Evolutionary conservation across 1,139 yeast species (phyloP).

Genomic region (Hanseniaspora sp.): DNA sequence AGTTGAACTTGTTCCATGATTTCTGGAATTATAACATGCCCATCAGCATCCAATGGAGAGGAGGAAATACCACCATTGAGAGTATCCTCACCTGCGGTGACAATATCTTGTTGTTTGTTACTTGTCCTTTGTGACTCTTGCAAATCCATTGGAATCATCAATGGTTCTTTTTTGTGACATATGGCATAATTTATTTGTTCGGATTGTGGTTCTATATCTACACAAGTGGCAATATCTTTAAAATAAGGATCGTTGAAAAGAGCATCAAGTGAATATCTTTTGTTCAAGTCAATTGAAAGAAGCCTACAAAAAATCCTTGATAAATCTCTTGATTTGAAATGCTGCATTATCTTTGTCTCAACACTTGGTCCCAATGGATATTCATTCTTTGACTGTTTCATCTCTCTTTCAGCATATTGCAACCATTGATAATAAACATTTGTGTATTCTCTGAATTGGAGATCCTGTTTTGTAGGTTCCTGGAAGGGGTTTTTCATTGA

Average conservation of each 20-base stretch:
- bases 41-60: conserved; percentile 8
- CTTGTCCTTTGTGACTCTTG: not conserved
- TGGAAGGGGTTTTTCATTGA: conserved; percentile 53
- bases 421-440: conserved; percentile 12
- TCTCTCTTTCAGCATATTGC: conserved; percentile 38
- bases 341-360: conserved; percentile 55
- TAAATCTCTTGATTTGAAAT: conserved; percentile 48
- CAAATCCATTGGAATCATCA: not conserved
- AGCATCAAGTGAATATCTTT: conserved; percentile 45
- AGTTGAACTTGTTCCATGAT: not conserved
- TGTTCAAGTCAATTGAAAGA: conserved; percentile 48
- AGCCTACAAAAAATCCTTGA: conserved; percentile 66
- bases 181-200: not conserved
- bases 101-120: conserved; percentile 1
- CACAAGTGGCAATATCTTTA: conserved; percentile 47
- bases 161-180: conserved; percentile 3
- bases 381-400: conserved; percentile 36
- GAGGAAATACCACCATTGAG: not conserved
- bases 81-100: not conserved
- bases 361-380: conserved; percentile 51
- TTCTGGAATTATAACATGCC: conserved; percentile 6
- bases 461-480: conserved; percentile 41
- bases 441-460: conserved; percentile 45
- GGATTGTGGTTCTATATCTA: conserved; percentile 44
- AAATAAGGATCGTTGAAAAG: conserved; percentile 60